Evolutionary conservation across 805 yeast genomes (phyloP).

Genomic region (Torulaspora microellipsoides): DNA sequence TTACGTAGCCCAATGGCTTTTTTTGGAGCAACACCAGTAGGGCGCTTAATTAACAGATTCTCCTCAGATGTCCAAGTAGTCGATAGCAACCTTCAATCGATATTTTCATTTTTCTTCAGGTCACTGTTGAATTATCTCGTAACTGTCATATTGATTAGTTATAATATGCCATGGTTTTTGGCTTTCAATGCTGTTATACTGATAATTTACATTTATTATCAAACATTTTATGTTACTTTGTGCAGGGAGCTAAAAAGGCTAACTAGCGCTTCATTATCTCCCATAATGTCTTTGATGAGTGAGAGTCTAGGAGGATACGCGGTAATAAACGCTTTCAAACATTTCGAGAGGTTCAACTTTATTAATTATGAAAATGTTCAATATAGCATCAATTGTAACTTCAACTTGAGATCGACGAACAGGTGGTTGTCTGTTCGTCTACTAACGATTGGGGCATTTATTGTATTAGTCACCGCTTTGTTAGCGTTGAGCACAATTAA

Average conservation of each 20-base stretch:
- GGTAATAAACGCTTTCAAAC: slow-evolving; percentile 76
- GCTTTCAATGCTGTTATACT: slow-evolving; percentile 42
- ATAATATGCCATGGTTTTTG: slow-evolving; percentile 51
- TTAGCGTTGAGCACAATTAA: slow-evolving; percentile 41
- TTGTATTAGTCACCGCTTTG: slow-evolving; percentile 48
- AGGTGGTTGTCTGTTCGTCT: slow-evolving; percentile 65
- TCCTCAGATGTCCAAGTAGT: slow-evolving; percentile 56
- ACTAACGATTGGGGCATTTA: slow-evolving; percentile 54
- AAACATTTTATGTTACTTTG: slow-evolving; percentile 60
- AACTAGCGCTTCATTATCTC: slow-evolving; percentile 63
- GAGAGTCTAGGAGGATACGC: slow-evolving; percentile 75
- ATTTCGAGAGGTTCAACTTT: slow-evolving; percentile 54
- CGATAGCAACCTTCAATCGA: slow-evolving; percentile 54
- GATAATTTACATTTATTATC: slow-evolving; percentile 63
- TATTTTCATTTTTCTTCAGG: slow-evolving; percentile 45
- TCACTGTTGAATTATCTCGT: slow-evolving; percentile 43
- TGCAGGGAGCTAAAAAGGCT: slow-evolving; percentile 77
- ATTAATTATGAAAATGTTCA: slow-evolving; percentile 51
- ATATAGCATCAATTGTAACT: slow-evolving; percentile 44
- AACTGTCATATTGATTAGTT: slow-evolving; percentile 49
- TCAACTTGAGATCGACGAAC: slow-evolving; percentile 49
- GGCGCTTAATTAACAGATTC: slow-evolving; percentile 61
- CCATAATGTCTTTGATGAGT: slow-evolving; percentile 76
- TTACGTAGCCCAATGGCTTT: slow-evolving; percentile 59
- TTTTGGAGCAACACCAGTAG: slow-evolving; percentile 66